Conservation (phyloP, 768 basidiomycete genomes). For the Ramaria sp. region DNA sequence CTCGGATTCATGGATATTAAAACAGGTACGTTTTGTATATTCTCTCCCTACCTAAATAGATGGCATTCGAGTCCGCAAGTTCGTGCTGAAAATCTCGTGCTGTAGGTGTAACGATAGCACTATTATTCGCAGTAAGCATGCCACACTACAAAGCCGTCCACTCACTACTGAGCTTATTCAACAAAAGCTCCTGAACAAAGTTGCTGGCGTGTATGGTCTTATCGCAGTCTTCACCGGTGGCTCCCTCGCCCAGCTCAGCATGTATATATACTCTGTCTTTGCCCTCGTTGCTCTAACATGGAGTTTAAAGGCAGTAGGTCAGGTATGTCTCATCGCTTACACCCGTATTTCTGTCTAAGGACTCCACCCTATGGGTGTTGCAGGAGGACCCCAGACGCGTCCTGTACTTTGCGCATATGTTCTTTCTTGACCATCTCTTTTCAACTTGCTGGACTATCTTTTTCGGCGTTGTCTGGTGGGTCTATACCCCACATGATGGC, state of each 20-base stretch:
- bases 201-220: constrained; percentile 93
- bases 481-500: constrained; percentile 87
- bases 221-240: constrained; percentile 86
- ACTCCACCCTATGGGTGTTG: constrained; percentile 4
- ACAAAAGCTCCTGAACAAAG: constrained; percentile 82
- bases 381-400: constrained; percentile 85
- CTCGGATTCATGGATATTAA: constrained; percentile 87
- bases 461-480: constrained; percentile 87
- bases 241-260: constrained; percentile 83
- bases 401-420: constrained; percentile 85
- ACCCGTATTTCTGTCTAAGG: not conserved
- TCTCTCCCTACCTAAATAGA: not conserved
- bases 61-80: too few relatives aligned
- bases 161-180: not conserved
- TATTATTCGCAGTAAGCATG: constrained; percentile 75
- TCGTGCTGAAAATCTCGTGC: not conserved
- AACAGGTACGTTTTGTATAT: constrained; percentile 37
- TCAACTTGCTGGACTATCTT: constrained; percentile 87
- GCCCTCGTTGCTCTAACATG: constrained; percentile 74
- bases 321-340: constrained; percentile 39
- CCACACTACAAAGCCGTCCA: too few relatives aligned
- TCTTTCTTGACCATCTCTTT: constrained; percentile 84
- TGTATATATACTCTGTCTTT: constrained; percentile 87
- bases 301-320: constrained; percentile 79
- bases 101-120: constrained; percentile 63